Percentiles rank a stretch among this genome's conserved stretches.
Evolutionary conservation across 1,284 basidiomycete genomes (phyloP).

Genomic region (Marasmius tenuissimus): DNA sequence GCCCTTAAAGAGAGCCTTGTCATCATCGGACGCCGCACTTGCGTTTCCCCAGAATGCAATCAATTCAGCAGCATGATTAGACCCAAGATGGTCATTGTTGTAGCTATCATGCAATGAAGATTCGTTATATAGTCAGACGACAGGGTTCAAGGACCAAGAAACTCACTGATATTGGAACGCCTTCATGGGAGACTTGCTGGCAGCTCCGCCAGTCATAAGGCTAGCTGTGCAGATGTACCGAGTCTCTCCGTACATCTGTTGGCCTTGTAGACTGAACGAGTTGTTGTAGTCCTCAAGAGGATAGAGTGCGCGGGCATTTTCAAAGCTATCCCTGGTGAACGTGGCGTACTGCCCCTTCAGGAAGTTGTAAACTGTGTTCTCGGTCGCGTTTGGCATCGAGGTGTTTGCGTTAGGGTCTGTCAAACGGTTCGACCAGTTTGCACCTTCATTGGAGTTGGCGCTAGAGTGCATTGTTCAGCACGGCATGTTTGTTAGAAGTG

Average conservation of each 20-base stretch:
- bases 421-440: conserved; percentile 12
- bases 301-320: conserved; percentile 5
- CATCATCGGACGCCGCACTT: not conserved
- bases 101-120: not conserved
- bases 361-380: conserved; percentile 15
- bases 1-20: conserved; percentile 4
- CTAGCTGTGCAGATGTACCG: conserved; percentile 16
- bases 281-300: conserved; percentile 9
- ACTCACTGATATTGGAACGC: conserved; percentile 10
- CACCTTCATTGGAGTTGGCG: conserved; percentile 18
- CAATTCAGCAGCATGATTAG: conserved; percentile 10
- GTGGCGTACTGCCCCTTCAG: conserved; percentile 11
- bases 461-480: not conserved
- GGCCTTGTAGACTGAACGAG: conserved; percentile 10
- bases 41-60: conserved; percentile 4
- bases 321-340: conserved; percentile 8
- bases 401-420: conserved; percentile 13
- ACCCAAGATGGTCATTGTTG: conserved; percentile 11
- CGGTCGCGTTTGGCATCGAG: conserved; percentile 7
- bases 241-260: conserved; percentile 17
- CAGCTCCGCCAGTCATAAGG: conserved; percentile 9
- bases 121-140: not conserved
- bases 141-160: not conserved
- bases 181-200: not conserved
- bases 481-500: no score